Conservation (phyloP, 176 grass and related monocot species). For the Pharus latifolius region DNA sequence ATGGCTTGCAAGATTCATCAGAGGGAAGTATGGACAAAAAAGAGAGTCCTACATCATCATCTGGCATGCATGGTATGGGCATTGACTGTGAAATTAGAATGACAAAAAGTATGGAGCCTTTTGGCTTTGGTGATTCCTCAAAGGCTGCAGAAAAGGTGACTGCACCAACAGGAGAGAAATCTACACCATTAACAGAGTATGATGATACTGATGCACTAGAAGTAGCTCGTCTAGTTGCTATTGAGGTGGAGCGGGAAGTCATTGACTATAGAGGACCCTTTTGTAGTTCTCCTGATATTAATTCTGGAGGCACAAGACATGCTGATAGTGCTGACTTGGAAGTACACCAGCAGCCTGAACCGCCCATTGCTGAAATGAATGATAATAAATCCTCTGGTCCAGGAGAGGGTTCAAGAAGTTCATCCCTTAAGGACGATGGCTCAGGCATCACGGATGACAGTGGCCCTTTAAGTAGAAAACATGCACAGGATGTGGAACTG, state of each 20-base stretch:
- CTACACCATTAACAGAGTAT: slow-evolving; percentile 25
- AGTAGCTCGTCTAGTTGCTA: slow-evolving; percentile 55
- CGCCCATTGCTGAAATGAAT: background rate
- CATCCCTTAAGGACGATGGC: slow-evolving; percentile 46
- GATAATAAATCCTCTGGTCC: slow-evolving; percentile 30
- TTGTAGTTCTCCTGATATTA: slow-evolving; percentile 64
- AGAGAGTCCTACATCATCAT: slow-evolving; percentile 31
- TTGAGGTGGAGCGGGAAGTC: slow-evolving; percentile 60
- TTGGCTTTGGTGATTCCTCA: slow-evolving; percentile 35
- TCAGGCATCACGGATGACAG: slow-evolving; percentile 59
- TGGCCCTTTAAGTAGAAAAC: slow-evolving; percentile 29
- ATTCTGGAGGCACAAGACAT: slow-evolving; percentile 17
- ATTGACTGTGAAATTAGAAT: slow-evolving; percentile 19
- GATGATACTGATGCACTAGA: slow-evolving; percentile 68
- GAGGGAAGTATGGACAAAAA: slow-evolving; percentile 26
- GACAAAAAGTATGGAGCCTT: slow-evolving; percentile 8
- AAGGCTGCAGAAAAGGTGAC: slow-evolving; percentile 26
- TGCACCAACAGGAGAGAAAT: slow-evolving; percentile 22
- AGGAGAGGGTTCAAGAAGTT: slow-evolving; percentile 35
- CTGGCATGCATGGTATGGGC: slow-evolving; percentile 13
- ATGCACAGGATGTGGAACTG: slow-evolving; percentile 8
- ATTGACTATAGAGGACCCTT: slow-evolving; percentile 70
- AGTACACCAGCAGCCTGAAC: slow-evolving; percentile 17
- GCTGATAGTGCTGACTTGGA: slow-evolving; percentile 29
- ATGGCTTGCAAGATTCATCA: slow-evolving; percentile 20